Conservation (phyloP, 345 rosid species). For the Hypericum androsaemum region DNA sequence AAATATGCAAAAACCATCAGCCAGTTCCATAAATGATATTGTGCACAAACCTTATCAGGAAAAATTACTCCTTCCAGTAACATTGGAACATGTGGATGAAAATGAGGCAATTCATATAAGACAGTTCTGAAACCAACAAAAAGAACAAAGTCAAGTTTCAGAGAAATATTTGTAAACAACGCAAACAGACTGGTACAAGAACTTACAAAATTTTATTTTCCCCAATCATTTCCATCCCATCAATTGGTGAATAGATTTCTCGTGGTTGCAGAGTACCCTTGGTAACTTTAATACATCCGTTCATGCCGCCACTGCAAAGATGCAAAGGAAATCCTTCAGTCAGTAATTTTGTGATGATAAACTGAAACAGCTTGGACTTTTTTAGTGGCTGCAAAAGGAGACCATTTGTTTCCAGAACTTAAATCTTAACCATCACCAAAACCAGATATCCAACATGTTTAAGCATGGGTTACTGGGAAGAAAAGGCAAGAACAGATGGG, state of each 20-base stretch:
- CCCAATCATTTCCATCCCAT: conserved; percentile 11
- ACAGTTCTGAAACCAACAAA: conserved; percentile 12
- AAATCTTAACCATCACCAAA: too few species aligned
- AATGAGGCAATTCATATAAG: conserved; percentile 13
- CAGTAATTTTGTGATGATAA: background rate
- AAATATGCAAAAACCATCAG: background rate
- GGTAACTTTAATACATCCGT: conserved; percentile 13
- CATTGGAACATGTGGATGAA: conserved; percentile 4
- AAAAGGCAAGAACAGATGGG: too few species aligned
- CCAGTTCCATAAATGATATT: too few species aligned
- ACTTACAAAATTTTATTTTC: conserved; percentile 18
- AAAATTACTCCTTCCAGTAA: background rate
- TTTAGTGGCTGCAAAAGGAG: too few species aligned
- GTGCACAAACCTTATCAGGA: background rate
- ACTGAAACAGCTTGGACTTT: too few species aligned
- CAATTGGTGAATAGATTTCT: conserved; percentile 15
- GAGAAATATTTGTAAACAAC: background rate
- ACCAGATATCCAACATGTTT: too few species aligned
- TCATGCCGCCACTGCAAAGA: conserved; percentile 22
- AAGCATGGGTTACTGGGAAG: too few species aligned
- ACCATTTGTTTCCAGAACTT: too few species aligned
- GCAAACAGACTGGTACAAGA: background rate
- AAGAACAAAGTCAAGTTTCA: background rate
- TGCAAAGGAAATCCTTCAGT: background rate
- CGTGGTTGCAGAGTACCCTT: conserved; percentile 7